These are phyloP conservation scores for Solanum virginianum DNA, from an alignment of 257 asterid genomes.

Conservation along the genomic window DNA sequence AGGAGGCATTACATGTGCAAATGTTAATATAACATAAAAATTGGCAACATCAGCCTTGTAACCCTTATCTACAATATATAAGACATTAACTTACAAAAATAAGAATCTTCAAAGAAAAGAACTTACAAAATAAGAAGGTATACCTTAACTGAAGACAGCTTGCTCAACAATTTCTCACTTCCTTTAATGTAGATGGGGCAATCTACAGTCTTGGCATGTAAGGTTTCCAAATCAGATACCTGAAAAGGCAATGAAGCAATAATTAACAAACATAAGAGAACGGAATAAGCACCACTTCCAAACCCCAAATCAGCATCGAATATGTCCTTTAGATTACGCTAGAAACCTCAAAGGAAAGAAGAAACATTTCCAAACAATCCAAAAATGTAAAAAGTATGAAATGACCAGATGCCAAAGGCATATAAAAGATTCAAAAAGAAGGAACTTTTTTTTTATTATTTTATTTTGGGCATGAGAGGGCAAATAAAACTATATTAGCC, in stretches of 20 bases:
- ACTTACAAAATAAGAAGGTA: background rate
- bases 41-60: background rate
- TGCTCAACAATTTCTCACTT: slow-evolving; percentile 46
- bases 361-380: background rate
- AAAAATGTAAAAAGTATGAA: background rate
- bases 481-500: background rate
- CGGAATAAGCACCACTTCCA: background rate
- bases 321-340: background rate
- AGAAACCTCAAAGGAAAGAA: background rate
- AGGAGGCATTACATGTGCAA: background rate
- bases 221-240: slow-evolving; percentile 63
- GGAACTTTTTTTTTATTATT: background rate
- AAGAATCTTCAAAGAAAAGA: background rate
- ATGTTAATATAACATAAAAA: background rate
- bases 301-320: background rate
- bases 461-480: background rate
- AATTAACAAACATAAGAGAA: background rate
- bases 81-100: background rate
- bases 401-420: background rate
- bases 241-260: slow-evolving; percentile 8
- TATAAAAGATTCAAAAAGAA: background rate
- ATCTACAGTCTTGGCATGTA: slow-evolving; percentile 34
- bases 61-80: background rate
- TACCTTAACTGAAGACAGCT: slow-evolving; percentile 74
- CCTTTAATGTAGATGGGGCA: slow-evolving; percentile 49